These are phyloP conservation scores for Lichtheimia hyalospora DNA, from an alignment of 371 early-diverging fungal genomes.

Conservation along the genomic window DNA sequence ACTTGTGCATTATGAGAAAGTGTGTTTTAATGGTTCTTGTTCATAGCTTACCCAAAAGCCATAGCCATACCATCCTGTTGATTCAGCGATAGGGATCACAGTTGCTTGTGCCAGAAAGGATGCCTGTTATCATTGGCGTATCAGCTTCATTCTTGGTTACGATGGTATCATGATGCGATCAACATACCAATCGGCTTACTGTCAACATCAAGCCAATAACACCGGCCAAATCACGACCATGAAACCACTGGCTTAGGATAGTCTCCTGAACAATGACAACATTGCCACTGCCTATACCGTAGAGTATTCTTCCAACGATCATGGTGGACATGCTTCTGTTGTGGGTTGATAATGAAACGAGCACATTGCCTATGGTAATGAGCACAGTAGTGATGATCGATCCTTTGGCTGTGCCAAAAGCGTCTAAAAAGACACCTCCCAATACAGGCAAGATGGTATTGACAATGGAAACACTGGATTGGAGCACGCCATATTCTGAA, in stretches of 20 bases:
- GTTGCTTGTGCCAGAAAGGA: conserved; percentile 62
- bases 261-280: conserved; percentile 70
- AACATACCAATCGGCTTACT: conserved; percentile 56
- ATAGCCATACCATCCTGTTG: conserved; percentile 62
- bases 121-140: conserved; percentile 14
- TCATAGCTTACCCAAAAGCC: conserved; percentile 56
- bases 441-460: conserved; percentile 67
- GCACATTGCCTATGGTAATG: conserved; percentile 57
- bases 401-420: conserved; percentile 63
- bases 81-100: conserved; percentile 55
- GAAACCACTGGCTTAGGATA: conserved; percentile 71
- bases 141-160: no score
- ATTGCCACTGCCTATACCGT: conserved; percentile 69
- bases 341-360: conserved; percentile 61
- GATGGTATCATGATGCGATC: neutral
- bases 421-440: conserved; percentile 67
- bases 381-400: conserved; percentile 58
- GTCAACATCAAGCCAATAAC: conserved; percentile 66
- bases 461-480: conserved; percentile 68
- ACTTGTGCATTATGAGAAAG: conserved; percentile 15
- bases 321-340: conserved; percentile 49
- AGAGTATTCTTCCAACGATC: conserved; percentile 62
- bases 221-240: conserved; percentile 58
- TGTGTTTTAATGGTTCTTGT: neutral
- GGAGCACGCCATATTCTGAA: conserved; percentile 69